These are phyloP conservation scores for Salix purpurea DNA, from an alignment of 345 rosid genomes.

Conservation along the genomic window DNA sequence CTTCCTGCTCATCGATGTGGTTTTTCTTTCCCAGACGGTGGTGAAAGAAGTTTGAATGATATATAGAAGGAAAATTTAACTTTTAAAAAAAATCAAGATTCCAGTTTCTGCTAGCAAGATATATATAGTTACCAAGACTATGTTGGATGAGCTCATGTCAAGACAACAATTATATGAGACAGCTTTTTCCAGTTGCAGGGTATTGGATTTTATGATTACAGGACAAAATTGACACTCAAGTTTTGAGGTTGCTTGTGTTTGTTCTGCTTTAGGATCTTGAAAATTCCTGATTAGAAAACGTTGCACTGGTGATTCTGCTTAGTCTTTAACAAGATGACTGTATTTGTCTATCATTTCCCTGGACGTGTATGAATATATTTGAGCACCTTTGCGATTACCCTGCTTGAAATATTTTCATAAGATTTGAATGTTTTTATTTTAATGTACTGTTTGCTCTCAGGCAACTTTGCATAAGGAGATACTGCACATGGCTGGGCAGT, in stretches of 20 bases:
- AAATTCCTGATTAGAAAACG: not conserved
- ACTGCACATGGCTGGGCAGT: slow-evolving; percentile 93
- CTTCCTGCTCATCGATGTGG: not conserved
- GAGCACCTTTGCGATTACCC: not conserved
- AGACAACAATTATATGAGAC: not conserved
- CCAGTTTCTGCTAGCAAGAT: not conserved
- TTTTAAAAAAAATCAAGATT: not conserved
- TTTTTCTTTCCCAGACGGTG: not conserved
- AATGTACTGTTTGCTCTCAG: slow-evolving; percentile 31
- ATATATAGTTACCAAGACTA: not conserved
- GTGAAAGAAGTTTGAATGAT: not conserved
- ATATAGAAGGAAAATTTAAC: not conserved
- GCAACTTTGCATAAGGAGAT: slow-evolving; percentile 83
- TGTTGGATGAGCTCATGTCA: not conserved
- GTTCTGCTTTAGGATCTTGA: not conserved
- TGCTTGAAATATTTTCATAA: not conserved
- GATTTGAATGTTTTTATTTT: not conserved
- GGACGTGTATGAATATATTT: not conserved
- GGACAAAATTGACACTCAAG: not conserved
- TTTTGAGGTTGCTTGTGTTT: not conserved
- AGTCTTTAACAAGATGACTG: not conserved
- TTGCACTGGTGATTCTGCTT: not conserved
- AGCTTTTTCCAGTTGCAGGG: not conserved
- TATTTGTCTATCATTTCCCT: not conserved
- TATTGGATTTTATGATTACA: not conserved